phyloP scores from a whole-genome alignment of 805 yeast genomes.

The Candida coleopterorum region DNA sequence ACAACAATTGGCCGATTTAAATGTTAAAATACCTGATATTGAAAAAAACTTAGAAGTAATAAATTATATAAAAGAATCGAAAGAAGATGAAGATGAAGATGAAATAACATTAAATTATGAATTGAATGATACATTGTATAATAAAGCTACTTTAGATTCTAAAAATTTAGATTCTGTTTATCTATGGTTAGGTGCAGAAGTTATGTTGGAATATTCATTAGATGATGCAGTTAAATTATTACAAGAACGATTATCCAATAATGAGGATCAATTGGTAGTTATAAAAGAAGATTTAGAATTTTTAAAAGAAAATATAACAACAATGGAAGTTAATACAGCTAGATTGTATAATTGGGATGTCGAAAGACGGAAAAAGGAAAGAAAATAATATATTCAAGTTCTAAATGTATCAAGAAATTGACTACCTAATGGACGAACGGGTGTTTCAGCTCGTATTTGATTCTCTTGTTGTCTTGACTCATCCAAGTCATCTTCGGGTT shows the following conservation, averaged over 20 bases:
- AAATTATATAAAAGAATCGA: conserved; percentile 48
- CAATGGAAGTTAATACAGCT: conserved; percentile 97
- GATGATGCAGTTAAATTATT: conserved; percentile 80
- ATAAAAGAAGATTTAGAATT: conserved; percentile 85
- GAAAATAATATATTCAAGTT: conserved; percentile 20
- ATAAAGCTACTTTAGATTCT: conserved; percentile 69
- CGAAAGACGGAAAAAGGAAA: conserved; percentile 51
- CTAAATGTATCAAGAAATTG: conserved; percentile 60
- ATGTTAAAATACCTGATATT: conserved; percentile 85
- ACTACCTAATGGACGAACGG: conserved; percentile 55
- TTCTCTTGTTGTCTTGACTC: conserved; percentile 22
- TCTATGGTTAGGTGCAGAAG: conserved; percentile 97
- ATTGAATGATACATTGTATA: conserved; percentile 86
- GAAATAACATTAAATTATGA: conserved; percentile 74
- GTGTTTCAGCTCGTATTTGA: conserved; percentile 49
- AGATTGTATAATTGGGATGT: conserved; percentile 88
- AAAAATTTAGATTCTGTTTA: conserved; percentile 57
- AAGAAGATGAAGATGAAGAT: conserved; percentile 24
- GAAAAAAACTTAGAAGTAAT: conserved; percentile 78
- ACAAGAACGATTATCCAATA: conserved; percentile 54
- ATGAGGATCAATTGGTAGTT: conserved; percentile 51
- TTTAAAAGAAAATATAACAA: conserved; percentile 83
- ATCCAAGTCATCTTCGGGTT: conserved; percentile 19
- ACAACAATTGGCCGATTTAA: conserved; percentile 47
- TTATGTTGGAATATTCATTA: conserved; percentile 91